Evolutionary conservation across 331 rosid species (phyloP).

Genomic region (Ulmus americana): DNA sequence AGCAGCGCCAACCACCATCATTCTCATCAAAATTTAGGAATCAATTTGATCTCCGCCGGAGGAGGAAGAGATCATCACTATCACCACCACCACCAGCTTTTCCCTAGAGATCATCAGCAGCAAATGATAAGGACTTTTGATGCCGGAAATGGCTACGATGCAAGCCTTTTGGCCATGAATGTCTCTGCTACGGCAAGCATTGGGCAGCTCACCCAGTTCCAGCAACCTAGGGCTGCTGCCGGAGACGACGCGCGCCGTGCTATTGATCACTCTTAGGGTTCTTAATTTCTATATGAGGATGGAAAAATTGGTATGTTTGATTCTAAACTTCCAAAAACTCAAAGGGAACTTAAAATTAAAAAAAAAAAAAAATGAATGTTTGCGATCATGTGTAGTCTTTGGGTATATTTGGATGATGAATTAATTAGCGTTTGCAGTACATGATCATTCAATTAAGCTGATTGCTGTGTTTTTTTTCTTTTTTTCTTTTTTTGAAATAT

Average conservation of each 20-base stretch:
- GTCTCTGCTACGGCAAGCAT: constrained; percentile 67
- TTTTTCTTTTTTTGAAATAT: too few species aligned
- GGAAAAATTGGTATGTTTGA: too few species aligned
- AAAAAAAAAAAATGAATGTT: too few species aligned
- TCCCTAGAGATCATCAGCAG: constrained; percentile 48
- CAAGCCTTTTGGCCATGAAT: constrained; percentile 63
- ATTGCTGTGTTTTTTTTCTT: too few species aligned
- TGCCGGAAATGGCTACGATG: constrained; percentile 45
- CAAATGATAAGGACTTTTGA: constrained; percentile 45
- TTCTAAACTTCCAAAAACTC: too few species aligned
- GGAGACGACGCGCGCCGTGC: constrained; percentile 72
- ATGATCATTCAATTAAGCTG: too few species aligned
- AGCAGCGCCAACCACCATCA: constrained; percentile 24
- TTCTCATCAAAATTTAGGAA: constrained; percentile 34
- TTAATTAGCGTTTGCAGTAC: too few species aligned
- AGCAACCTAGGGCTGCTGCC: constrained; percentile 55
- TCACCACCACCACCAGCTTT: constrained; percentile 56
- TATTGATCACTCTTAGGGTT: constrained; percentile 71
- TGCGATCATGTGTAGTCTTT: too few species aligned
- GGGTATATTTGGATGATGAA: too few species aligned
- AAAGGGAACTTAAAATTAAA: too few species aligned
- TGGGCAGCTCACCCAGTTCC: constrained; percentile 66
- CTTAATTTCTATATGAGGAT: not conserved
- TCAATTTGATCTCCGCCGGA: constrained; percentile 32
- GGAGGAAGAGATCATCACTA: constrained; percentile 17